Percentiles rank a stretch among this genome's conserved stretches.
Evolutionary conservation across 2,329 filamentous ascomycete genomes (phyloP).

Genomic region (Pseudogymnoascus sp.): DNA sequence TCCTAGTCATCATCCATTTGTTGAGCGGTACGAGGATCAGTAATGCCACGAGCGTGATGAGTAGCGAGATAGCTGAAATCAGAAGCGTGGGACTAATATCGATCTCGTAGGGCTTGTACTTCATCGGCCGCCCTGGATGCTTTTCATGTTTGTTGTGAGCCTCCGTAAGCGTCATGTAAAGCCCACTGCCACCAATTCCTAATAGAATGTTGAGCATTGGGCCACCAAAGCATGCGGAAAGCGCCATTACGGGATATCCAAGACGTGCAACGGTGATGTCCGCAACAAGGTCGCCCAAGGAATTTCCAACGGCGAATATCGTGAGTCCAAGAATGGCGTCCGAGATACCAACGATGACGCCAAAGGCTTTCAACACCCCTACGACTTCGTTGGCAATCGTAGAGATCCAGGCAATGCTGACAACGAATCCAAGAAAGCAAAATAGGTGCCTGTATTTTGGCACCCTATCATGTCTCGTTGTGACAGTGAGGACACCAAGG

Average conservation of each 20-base stretch:
- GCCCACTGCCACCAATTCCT: slow-evolving; percentile 83
- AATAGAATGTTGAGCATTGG: slow-evolving; percentile 96
- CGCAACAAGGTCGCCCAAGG: slow-evolving; percentile 85
- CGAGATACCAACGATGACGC: slow-evolving; percentile 84
- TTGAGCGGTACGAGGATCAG: slow-evolving; percentile 77
- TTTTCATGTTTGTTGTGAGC: slow-evolving; percentile 58
- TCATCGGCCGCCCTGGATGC: slow-evolving; percentile 55
- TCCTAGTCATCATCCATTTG: slow-evolving; percentile 74
- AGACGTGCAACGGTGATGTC: slow-evolving; percentile 90
- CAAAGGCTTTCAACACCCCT: slow-evolving; percentile 84
- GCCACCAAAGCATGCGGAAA: slow-evolving; percentile 92
- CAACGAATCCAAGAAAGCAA: slow-evolving; percentile 83
- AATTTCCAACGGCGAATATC: slow-evolving; percentile 94
- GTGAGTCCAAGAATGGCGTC: slow-evolving; percentile 93
- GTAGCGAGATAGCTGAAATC: slow-evolving; percentile 74
- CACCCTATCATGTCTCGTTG: slow-evolving; percentile 58
- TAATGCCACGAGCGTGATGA: slow-evolving; percentile 70
- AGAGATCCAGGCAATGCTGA: slow-evolving; percentile 92
- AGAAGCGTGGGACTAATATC: slow-evolving; percentile 77
- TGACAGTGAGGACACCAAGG: slow-evolving; percentile 57
- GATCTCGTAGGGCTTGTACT: slow-evolving; percentile 72
- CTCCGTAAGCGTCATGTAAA: slow-evolving; percentile 73
- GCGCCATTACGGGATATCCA: slow-evolving; percentile 92
- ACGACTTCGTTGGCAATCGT: slow-evolving; percentile 95
- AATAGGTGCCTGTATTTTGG: slow-evolving; percentile 70